Percentiles rank a stretch among this genome's conserved stretches.
Evolutionary conservation across 2,329 filamentous ascomycete genomes (phyloP).

Genomic region (Mycosphaerella sp.): DNA sequence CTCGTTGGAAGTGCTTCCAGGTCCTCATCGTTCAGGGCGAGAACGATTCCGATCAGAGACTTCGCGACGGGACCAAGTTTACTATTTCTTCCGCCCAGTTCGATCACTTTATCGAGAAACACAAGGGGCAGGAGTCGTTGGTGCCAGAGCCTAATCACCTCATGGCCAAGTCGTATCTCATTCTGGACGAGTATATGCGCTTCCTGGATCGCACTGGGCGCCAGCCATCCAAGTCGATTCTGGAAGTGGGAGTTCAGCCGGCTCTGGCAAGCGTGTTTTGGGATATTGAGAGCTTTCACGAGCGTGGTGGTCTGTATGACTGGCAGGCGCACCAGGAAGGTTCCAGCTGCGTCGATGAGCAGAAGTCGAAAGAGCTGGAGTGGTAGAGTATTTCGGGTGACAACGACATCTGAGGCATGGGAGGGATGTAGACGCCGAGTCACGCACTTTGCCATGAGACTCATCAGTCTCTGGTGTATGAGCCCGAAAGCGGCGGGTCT

Average conservation of each 20-base stretch:
- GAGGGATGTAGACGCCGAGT: too few species aligned
- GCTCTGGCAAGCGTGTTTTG: conserved; percentile 44
- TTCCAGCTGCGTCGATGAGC: not conserved
- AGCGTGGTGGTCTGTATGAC: conserved; percentile 47
- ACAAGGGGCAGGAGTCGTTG: not conserved
- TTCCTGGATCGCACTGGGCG: conserved; percentile 42
- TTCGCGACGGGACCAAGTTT: not conserved
- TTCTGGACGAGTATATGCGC: conserved; percentile 49
- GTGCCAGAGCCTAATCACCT: conserved; percentile 44
- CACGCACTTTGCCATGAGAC: too few species aligned
- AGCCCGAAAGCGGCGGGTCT: too few species aligned
- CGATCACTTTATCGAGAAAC: not conserved
- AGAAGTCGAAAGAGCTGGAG: not conserved
- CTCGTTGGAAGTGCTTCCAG: not conserved
- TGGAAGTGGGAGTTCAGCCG: conserved; percentile 45
- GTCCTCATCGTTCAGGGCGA: not conserved
- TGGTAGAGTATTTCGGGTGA: not conserved
- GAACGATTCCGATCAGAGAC: not conserved
- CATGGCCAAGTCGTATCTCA: conserved; percentile 49
- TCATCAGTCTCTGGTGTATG: too few species aligned
- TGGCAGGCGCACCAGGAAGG: conserved; percentile 32
- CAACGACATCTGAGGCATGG: too few species aligned
- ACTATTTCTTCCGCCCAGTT: not conserved
- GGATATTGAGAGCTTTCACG: conserved; percentile 42
- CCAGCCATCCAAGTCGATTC: conserved; percentile 34